Conservation (phyloP, 129 eudicot species). For the Lonicera japonica region DNA sequence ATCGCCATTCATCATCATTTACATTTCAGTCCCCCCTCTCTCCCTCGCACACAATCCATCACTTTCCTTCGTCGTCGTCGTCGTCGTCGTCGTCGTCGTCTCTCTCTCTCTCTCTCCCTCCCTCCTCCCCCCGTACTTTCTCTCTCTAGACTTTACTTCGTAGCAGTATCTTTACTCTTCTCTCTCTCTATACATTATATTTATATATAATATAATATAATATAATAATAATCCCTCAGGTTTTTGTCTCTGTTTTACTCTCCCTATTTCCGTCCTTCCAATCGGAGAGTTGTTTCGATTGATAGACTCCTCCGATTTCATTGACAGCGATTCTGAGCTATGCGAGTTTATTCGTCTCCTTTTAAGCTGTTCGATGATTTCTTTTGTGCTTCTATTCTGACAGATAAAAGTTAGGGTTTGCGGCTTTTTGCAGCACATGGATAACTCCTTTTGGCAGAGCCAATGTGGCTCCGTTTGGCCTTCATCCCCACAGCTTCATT, state of each 20-base stretch:
- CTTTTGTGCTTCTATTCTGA: neutral
- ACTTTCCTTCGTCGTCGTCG: too few relatives aligned
- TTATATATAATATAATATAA: too few relatives aligned
- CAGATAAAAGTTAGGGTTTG: constrained; percentile 11
- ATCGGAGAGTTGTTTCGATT: neutral
- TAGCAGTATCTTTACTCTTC: too few relatives aligned
- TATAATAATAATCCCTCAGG: too few relatives aligned
- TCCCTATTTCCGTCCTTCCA: neutral
- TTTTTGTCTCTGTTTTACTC: neutral
- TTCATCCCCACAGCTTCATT: neutral
- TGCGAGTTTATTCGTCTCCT: neutral
- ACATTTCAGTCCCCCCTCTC: too few relatives aligned
- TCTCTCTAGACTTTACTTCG: too few relatives aligned
- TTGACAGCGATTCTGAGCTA: neutral
- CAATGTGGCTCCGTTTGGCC: constrained; percentile 17
- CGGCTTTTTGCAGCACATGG: constrained; percentile 11
- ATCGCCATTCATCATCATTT: too few relatives aligned
- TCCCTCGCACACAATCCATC: too few relatives aligned
- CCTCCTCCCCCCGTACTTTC: too few relatives aligned
- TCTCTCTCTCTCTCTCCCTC: too few relatives aligned
- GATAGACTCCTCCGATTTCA: neutral
- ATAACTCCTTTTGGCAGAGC: constrained; percentile 17
- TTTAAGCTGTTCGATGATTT: neutral
- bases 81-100: too few relatives aligned
- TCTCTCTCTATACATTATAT: too few relatives aligned